A percentile compares a stretch with the other conserved stretches of the same genome.
These are phyloP conservation scores for Diutina sp. DNA, from an alignment of 1,139 yeast genomes.

Conservation along the genomic window DNA sequence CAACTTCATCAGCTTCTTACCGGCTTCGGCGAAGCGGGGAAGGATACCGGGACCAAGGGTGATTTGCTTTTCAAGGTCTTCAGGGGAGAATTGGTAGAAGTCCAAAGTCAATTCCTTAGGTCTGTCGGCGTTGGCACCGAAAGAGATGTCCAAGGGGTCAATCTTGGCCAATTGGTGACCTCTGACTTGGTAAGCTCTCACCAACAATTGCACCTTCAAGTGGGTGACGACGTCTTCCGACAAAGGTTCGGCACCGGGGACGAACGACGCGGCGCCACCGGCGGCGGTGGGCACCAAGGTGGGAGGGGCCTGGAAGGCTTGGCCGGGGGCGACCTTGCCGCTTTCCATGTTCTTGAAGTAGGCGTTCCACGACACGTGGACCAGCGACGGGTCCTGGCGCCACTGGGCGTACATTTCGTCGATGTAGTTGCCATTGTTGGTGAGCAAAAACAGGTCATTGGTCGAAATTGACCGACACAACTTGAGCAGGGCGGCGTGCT, in stretches of 20 bases:
- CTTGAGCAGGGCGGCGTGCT: slow-evolving; percentile 6
- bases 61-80: slow-evolving; percentile 73
- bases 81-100: slow-evolving; percentile 80
- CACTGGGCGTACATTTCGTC: slow-evolving; percentile 98
- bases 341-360: slow-evolving; percentile 84
- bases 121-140: slow-evolving; percentile 47
- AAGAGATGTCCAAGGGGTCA: slow-evolving; percentile 86
- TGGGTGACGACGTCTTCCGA: slow-evolving; percentile 71
- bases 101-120: slow-evolving; percentile 89
- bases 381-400: slow-evolving; percentile 81
- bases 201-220: slow-evolving; percentile 88
- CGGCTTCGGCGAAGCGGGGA: slow-evolving; percentile 74
- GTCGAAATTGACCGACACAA: slow-evolving; percentile 14
- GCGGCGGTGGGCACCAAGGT: slow-evolving; percentile 65
- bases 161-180: slow-evolving; percentile 94
- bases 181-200: slow-evolving; percentile 96
- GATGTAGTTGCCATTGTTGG: slow-evolving; percentile 81
- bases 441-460: slow-evolving; percentile 64
- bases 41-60: slow-evolving; percentile 95
- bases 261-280: slow-evolving; percentile 49
- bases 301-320: slow-evolving; percentile 87
- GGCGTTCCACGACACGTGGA: slow-evolving; percentile 93
- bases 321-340: slow-evolving; percentile 49
- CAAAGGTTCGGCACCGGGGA: slow-evolving; percentile 29
- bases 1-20: slow-evolving; percentile 53